phyloP scores from a whole-genome alignment of 2,329 filamentous ascomycete species.

The Ustulina deusta region DNA sequence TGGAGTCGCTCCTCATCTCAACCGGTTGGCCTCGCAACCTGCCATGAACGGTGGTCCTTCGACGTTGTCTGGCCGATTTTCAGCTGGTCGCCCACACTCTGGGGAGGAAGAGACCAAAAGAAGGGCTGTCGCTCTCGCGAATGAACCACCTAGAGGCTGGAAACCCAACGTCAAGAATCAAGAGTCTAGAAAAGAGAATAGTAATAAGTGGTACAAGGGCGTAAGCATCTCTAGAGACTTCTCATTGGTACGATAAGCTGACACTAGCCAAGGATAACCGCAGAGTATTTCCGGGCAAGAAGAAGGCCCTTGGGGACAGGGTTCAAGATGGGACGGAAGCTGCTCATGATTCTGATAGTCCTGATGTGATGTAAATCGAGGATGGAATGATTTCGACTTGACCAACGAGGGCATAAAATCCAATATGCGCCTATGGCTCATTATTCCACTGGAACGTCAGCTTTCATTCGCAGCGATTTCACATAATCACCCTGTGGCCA shows the following conservation, averaged over 20 bases:
- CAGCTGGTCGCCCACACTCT: neutral
- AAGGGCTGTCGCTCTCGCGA: neutral
- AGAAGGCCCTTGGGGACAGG: neutral
- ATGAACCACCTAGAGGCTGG: neutral
- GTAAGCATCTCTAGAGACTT: slow-evolving; percentile 30
- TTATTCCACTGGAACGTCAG: neutral
- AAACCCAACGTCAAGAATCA: slow-evolving; percentile 5
- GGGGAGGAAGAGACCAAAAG: neutral
- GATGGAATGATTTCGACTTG: neutral
- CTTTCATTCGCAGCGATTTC: neutral
- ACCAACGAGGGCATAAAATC: neutral
- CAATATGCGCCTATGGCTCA: neutral
- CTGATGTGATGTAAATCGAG: slow-evolving; percentile 34
- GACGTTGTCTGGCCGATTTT: neutral
- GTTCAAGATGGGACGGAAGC: slow-evolving; percentile 21
- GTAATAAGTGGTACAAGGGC: slow-evolving; percentile 31
- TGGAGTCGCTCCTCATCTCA: slow-evolving; percentile 14
- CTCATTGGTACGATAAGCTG: slow-evolving; percentile 33
- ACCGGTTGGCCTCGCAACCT: neutral
- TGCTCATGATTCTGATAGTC: slow-evolving; percentile 36
- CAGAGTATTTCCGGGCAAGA: slow-evolving; percentile 26
- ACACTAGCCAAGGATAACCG: slow-evolving; percentile 32
- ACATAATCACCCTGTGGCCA: neutral
- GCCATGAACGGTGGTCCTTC: slow-evolving; percentile 1
- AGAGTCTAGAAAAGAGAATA: slow-evolving; percentile 11